Percentiles rank a stretch among this genome's conserved stretches.
Evolutionary conservation across 2,329 filamentous ascomycete genomes (phyloP).

Genomic region (Penicillium sclerotiorum): DNA sequence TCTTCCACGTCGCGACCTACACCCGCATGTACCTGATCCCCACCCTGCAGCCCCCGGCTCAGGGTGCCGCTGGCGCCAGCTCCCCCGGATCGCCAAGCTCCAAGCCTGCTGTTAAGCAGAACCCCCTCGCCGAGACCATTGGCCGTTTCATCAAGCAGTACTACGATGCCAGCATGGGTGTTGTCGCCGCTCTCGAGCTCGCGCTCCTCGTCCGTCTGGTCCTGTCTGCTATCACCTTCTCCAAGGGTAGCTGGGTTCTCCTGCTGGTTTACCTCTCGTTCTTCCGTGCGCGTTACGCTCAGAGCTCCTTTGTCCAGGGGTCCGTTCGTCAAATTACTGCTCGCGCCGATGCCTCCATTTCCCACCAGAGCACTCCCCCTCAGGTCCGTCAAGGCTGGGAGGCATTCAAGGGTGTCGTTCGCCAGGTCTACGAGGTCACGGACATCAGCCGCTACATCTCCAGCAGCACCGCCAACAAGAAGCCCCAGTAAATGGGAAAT

Average conservation of each 20-base stretch:
- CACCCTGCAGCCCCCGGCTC: conserved; percentile 70
- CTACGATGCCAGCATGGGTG: conserved; percentile 93
- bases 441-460: conserved; percentile 74
- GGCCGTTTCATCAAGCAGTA: conserved; percentile 96
- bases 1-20: conserved; percentile 98
- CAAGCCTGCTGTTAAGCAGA: conserved; percentile 50
- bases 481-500: conserved; percentile 46
- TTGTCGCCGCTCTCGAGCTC: conserved; percentile 88
- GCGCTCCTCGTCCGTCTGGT: conserved; percentile 81
- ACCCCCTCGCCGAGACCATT: conserved; percentile 77
- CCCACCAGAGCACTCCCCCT: conserved; percentile 84
- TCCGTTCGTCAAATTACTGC: conserved; percentile 73
- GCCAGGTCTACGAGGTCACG: conserved; percentile 77
- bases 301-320: conserved; percentile 90
- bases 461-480: conserved; percentile 49
- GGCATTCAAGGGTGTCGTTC: conserved; percentile 69
- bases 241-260: conserved; percentile 87
- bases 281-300: conserved; percentile 83
- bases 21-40: conserved; percentile 91
- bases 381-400: conserved; percentile 79
- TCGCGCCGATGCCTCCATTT: conserved; percentile 77
- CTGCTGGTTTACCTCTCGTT: conserved; percentile 85
- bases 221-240: conserved; percentile 80
- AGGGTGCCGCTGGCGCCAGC: conserved; percentile 51
- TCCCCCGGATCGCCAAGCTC: conserved; percentile 59